phyloP scores from a whole-genome alignment of 305 asterid genomes.

The Plantago coronopus region DNA sequence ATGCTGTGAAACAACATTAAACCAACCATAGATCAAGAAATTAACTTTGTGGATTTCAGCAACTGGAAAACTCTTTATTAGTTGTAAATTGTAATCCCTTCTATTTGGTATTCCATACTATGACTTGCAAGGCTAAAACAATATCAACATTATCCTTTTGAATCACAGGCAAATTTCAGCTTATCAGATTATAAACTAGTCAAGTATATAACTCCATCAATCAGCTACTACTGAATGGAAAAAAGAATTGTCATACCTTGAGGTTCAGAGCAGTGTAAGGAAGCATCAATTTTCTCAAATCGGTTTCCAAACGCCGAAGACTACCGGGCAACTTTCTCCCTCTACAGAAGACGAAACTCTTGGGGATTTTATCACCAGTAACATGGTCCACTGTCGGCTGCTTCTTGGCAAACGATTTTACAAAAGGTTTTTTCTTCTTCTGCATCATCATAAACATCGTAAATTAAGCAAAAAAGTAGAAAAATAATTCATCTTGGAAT shows the following conservation, averaged over 20 bases:
- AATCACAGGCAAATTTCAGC: too few relatives aligned
- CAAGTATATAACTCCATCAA: background rate
- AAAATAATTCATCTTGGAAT: constrained; percentile 8
- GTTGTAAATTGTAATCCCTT: too few relatives aligned
- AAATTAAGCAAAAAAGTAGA: constrained; percentile 1
- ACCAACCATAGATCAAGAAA: too few relatives aligned
- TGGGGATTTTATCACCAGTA: constrained; percentile 82
- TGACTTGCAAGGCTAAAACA: too few relatives aligned
- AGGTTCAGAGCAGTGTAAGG: constrained; percentile 93
- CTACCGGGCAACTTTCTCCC: constrained; percentile 72
- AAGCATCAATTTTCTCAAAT: constrained; percentile 87
- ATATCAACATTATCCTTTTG: too few relatives aligned
- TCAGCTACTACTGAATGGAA: background rate
- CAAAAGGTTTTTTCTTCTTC: constrained; percentile 60
- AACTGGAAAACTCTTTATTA: too few relatives aligned
- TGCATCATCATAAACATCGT: constrained; percentile 26
- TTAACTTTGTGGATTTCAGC: too few relatives aligned
- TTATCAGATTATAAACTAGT: too few relatives aligned
- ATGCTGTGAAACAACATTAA: too few relatives aligned
- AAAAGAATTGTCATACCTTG: constrained; percentile 37
- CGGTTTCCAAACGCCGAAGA: constrained; percentile 74
- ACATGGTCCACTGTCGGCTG: constrained; percentile 70
- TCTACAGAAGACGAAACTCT: constrained; percentile 73
- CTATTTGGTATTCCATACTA: too few relatives aligned
- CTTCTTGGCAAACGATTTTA: constrained; percentile 47